These are phyloP conservation scores for Magnusiomyces fungicola DNA, from an alignment of 1,139 yeast species.

Conservation along the genomic window DNA sequence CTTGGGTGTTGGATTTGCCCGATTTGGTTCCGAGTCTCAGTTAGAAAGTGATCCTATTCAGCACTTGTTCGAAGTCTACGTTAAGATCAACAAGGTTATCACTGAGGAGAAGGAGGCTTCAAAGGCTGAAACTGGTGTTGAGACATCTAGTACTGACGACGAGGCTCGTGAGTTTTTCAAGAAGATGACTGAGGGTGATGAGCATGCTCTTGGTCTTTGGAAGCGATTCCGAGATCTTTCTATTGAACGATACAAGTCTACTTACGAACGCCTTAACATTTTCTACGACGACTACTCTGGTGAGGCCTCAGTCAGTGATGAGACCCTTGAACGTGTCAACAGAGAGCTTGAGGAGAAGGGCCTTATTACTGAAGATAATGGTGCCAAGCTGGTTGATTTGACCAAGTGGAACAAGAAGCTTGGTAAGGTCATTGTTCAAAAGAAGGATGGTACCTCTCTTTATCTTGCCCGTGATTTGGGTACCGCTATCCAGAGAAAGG, in stretches of 20 bases:
- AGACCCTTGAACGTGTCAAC: constrained; percentile 61
- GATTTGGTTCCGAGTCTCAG: constrained; percentile 73
- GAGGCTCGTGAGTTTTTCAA: constrained; percentile 84
- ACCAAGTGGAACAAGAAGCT: constrained; percentile 82
- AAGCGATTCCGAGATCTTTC: constrained; percentile 81
- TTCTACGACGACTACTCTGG: constrained; percentile 85
- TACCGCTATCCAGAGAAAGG: constrained; percentile 88
- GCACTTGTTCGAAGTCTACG: constrained; percentile 93
- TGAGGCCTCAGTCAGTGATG: constrained; percentile 85
- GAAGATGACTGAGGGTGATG: constrained; percentile 91
- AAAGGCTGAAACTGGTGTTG: constrained; percentile 18
- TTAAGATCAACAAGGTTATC: constrained; percentile 73
- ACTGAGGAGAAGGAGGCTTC: constrained; percentile 63
- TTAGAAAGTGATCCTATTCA: constrained; percentile 78
- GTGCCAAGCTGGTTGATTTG: constrained; percentile 85
- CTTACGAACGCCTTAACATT: constrained; percentile 89
- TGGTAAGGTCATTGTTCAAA: constrained; percentile 90
- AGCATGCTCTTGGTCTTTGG: constrained; percentile 74
- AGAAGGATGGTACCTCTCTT: constrained; percentile 91
- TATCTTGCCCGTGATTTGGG: constrained; percentile 97
- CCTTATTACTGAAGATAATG: constrained; percentile 78
- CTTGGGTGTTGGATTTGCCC: constrained; percentile 84
- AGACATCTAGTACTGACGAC: constrained; percentile 53
- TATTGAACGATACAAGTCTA: constrained; percentile 74
- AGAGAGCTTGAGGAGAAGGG: constrained; percentile 58